phyloP scores from a whole-genome alignment of 169 alveolate genomes.

The Plasmodium ovale region DNA sequence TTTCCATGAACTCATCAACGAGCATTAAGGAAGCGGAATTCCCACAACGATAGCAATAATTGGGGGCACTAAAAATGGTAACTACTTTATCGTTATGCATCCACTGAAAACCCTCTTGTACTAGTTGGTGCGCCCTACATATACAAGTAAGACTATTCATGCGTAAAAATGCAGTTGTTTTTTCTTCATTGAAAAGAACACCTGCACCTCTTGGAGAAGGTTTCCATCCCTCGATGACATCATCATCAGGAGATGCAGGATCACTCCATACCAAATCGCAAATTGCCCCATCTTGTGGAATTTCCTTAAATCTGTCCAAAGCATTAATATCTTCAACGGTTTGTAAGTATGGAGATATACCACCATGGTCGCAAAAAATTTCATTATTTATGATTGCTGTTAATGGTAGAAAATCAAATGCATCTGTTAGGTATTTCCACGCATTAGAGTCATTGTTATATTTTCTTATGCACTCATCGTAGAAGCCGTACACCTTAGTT shows the following conservation, averaged over 20 bases:
- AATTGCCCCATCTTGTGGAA: slow-evolving; percentile 99
- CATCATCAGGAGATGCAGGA: slow-evolving; percentile 94
- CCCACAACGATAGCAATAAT: slow-evolving; percentile 96
- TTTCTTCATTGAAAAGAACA: slow-evolving; percentile 96
- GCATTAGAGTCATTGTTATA: slow-evolving; percentile 94
- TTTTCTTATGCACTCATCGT: slow-evolving; percentile 97
- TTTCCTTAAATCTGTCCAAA: slow-evolving; percentile 89
- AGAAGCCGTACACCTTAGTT: slow-evolving; percentile 97
- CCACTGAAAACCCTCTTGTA: slow-evolving; percentile 95
- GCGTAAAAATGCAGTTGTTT: slow-evolving; percentile 92
- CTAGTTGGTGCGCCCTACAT: slow-evolving; percentile 97
- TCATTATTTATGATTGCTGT: slow-evolving; percentile 96
- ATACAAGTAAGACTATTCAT: slow-evolving; percentile 94
- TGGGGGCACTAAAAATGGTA: slow-evolving; percentile 97
- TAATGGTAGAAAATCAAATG: slow-evolving; percentile 96
- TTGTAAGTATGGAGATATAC: slow-evolving; percentile 95
- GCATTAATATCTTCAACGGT: slow-evolving; percentile 94
- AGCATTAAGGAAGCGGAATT: slow-evolving; percentile 97
- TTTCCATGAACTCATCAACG: slow-evolving; percentile 94
- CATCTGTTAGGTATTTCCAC: slow-evolving; percentile 97
- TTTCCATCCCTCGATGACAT: slow-evolving; percentile 92
- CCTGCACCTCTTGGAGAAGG: slow-evolving; percentile 99
- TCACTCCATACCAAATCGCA: slow-evolving; percentile 99
- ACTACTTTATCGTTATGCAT: slow-evolving; percentile 93
- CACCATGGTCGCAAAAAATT: slow-evolving; percentile 98